A percentile compares a stretch with the other conserved stretches of the same genome.
Evolutionary conservation across 257 asterid genomes (phyloP).

Genomic region (Rubia yunnanensis): DNA sequence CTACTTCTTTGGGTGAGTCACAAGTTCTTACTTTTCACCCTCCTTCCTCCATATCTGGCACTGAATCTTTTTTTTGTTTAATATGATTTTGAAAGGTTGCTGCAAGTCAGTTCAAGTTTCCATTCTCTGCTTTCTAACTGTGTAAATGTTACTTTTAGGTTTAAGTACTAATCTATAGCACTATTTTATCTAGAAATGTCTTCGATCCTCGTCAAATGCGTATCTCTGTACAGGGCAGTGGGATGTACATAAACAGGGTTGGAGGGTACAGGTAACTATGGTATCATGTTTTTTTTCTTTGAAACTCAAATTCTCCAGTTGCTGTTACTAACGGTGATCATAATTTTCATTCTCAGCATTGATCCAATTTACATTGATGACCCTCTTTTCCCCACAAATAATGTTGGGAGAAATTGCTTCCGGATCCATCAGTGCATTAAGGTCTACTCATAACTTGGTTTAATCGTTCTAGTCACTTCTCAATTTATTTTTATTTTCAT

Average conservation of each 20-base stretch:
- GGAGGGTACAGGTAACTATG: constrained; percentile 69
- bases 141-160: constrained; percentile 13
- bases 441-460: constrained; percentile 39
- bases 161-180: constrained; percentile 15
- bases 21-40: neutral
- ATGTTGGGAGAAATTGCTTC: constrained; percentile 97
- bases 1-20: constrained; percentile 94
- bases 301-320: neutral
- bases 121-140: neutral
- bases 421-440: constrained; percentile 98
- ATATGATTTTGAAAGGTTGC: constrained; percentile 3
- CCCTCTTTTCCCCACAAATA: constrained; percentile 83
- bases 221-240: constrained; percentile 91
- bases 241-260: constrained; percentile 80
- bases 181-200: constrained; percentile 61
- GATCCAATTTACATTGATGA: constrained; percentile 95
- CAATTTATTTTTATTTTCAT: no score
- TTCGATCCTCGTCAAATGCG: constrained; percentile 99
- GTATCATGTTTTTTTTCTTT: constrained; percentile 2
- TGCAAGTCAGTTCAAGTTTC: neutral
- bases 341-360: constrained; percentile 46
- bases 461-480: neutral
- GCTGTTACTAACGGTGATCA: neutral
- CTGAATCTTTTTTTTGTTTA: neutral
- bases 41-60: neutral